Evolutionary conservation across 257 asterid genomes (phyloP).

Genomic region (Salvia rosmarinus): DNA sequence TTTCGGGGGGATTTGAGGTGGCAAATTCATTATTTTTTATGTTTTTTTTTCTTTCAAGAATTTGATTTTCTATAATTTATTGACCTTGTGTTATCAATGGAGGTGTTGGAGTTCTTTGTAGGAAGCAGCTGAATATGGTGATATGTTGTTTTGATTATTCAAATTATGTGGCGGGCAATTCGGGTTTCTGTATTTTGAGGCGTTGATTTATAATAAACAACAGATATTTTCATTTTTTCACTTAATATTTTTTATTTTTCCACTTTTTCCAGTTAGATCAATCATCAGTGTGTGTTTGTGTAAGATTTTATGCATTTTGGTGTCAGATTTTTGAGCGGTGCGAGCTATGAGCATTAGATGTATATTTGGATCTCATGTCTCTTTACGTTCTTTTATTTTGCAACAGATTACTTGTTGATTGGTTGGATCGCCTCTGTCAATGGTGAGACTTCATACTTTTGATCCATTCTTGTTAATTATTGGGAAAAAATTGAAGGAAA

Average conservation of each 20-base stretch:
- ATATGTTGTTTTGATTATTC: not conserved
- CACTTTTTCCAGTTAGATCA: not conserved
- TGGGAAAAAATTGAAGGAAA: not conserved
- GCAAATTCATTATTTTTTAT: not conserved
- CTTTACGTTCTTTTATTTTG: slow-evolving; percentile 13
- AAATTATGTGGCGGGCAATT: slow-evolving; percentile 27
- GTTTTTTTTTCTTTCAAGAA: slow-evolving; percentile 1
- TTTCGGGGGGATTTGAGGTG: slow-evolving; percentile 2
- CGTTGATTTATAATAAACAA: not conserved
- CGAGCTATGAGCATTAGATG: slow-evolving; percentile 26
- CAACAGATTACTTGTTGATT: slow-evolving; percentile 50
- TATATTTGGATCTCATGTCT: slow-evolving; percentile 34
- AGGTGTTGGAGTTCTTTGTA: slow-evolving; percentile 3
- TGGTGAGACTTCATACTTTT: slow-evolving; percentile 64
- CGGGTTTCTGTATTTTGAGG: slow-evolving; percentile 24
- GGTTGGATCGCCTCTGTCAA: slow-evolving; percentile 46
- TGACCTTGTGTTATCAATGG: slow-evolving; percentile 16
- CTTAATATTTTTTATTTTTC: not conserved
- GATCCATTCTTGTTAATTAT: slow-evolving; percentile 30
- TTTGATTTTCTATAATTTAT: slow-evolving; percentile 8
- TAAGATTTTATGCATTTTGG: slow-evolving; percentile 1
- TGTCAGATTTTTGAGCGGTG: slow-evolving; percentile 24
- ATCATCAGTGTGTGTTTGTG: not conserved
- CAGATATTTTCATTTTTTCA: too few relatives aligned
- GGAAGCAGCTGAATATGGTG: slow-evolving; percentile 21